Base-by-base conservation (phyloP, 1,284 basidiomycete genomes). In the Ganoderma sinense region DNA sequence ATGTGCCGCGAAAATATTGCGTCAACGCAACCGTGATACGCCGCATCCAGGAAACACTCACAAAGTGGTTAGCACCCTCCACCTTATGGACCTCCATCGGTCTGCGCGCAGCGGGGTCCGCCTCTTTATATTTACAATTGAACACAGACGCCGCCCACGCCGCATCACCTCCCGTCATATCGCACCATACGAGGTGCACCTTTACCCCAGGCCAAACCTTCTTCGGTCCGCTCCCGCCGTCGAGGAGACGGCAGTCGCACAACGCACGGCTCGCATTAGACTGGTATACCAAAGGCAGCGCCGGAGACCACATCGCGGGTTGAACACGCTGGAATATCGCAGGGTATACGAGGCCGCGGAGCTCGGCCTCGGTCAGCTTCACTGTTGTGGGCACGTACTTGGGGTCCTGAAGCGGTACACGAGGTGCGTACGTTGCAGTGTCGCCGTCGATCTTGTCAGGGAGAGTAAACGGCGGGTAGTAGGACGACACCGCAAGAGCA, bases 21-120 rank as follows among this genome's bases (percentile, higher is more conserved):
- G 36, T 36, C 6, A 2, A 36, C 36, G 6, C 36, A 36, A 4
- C 36, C 10, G 3, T 10, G 10, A 36, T 36, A 36, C 36, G 3
- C 10, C 36, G 10, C 7, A 36, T 36, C 43, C 29, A 0, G 4
- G 2, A 39, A 23, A 18, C 10, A 70, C 76, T 67, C 53, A 76
- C 76, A 40, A 78, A 76, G 55, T 78, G 77, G 51, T 78, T 78
- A 23, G 71, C 74, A 2, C 64, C 65, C 61, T 74, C 71, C n/a
- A 77, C 18, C 36, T 56, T 64, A 36, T 71, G 73, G 23, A 75
- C 66, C 65, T 70, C 63, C 39, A 73, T 14, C 7, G 43, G 59
- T 51, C 73, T 60, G 26, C 65, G 45, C 13, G 56, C 23, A 55
- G 62, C 62, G 39, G 64, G 68, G 23, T 71, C 48, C 58, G 67